Percentiles rank a stretch among this genome's conserved stretches.
phyloP scores from a whole-genome alignment of 2,329 filamentous ascomycete species.

The Trichoderma sp. region DNA sequence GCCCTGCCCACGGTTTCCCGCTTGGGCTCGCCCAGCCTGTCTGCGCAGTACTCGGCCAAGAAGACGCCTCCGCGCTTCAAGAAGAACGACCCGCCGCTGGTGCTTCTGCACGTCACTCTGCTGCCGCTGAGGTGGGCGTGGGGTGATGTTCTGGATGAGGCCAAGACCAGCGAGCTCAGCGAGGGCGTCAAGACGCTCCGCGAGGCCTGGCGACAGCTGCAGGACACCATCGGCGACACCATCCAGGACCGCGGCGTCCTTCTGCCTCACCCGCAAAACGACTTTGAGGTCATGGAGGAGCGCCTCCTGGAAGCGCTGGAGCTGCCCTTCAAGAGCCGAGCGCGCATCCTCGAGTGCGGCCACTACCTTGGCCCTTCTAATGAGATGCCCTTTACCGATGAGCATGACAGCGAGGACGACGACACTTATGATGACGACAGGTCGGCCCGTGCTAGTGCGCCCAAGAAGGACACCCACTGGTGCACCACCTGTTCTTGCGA shows the following conservation, averaged over 20 bases:
- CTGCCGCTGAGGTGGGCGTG: slow-evolving; percentile 67
- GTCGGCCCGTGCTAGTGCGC: slow-evolving; percentile 24
- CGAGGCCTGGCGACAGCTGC: slow-evolving; percentile 63
- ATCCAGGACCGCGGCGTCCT: slow-evolving; percentile 71
- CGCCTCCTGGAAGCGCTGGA: slow-evolving; percentile 71
- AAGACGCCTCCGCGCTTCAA: slow-evolving; percentile 59
- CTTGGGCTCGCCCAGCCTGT: slow-evolving; percentile 52
- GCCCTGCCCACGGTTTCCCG: slow-evolving; percentile 51
- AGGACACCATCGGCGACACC: slow-evolving; percentile 68
- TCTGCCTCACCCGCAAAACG: slow-evolving; percentile 73
- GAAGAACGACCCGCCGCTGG: slow-evolving; percentile 60
- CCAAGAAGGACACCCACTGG: slow-evolving; percentile 47
- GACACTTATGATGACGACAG: slow-evolving; percentile 36
- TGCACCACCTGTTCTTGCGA: slow-evolving; percentile 54
- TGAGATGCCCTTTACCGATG: slow-evolving; percentile 41
- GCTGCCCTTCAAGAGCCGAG: slow-evolving; percentile 60
- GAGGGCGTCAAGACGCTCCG: slow-evolving; percentile 50
- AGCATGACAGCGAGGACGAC: slow-evolving; percentile 48
- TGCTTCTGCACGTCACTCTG: slow-evolving; percentile 74
- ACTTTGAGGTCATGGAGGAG: slow-evolving; percentile 78
- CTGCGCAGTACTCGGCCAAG: slow-evolving; percentile 54
- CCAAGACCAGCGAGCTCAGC: slow-evolving; percentile 40
- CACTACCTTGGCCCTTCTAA: slow-evolving; percentile 68
- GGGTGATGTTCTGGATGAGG: slow-evolving; percentile 52
- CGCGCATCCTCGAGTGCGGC: slow-evolving; percentile 69